Evolutionary conservation across 805 yeast genomes (phyloP), one percentile per base, ranked within the genome.

Genomic region (Barnettozyma californica): DNA sequence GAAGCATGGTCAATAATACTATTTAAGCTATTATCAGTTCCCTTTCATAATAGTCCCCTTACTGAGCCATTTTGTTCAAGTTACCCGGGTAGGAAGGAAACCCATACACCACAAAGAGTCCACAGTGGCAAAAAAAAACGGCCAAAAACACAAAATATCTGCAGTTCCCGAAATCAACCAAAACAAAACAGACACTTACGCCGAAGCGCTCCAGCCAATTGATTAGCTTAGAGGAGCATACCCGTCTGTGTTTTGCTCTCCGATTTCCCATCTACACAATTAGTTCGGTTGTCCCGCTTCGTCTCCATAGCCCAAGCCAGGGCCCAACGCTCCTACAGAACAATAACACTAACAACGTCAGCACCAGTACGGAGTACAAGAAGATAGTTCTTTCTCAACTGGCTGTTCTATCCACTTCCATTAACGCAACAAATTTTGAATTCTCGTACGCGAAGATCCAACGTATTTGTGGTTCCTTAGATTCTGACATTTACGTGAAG

Each of bases 1-100:
- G 87, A 29, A 90, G 72, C 97, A 90, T 89, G 13, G 8, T n/a
- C 18, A 23, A 29, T 29, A 8, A 5, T 29, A 7, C 9, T 9
- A 16, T 29, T 5, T 29, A 14, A 4, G 33, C 33, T 29, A 29
- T 27, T 9, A 13, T 29, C 16, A 29, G 7, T n/a, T n/a, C n/a
- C 16, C 2, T 29, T 29, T 16, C 43, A 40, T 18, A 11, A 6
- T 10, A 5, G 3, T 8, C 4, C 11, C n/a, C 11, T 13, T 29
- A 13, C 16, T 13, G 14, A 27, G 4, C 16, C 9, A 13, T 29
- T n/a, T 29, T 29, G 11, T 13, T 3, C 21, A 18, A 16, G 38
- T 37, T 37, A 37, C 41, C 41, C 41, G 41, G 26, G 9, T 14
- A 21, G 10, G 9, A 19, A 35, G 18, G n/a, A 36, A 33, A 46